These are phyloP conservation scores for Candida sp. DNA, from an alignment of 1,139 yeast genomes.

Conservation along the genomic window DNA sequence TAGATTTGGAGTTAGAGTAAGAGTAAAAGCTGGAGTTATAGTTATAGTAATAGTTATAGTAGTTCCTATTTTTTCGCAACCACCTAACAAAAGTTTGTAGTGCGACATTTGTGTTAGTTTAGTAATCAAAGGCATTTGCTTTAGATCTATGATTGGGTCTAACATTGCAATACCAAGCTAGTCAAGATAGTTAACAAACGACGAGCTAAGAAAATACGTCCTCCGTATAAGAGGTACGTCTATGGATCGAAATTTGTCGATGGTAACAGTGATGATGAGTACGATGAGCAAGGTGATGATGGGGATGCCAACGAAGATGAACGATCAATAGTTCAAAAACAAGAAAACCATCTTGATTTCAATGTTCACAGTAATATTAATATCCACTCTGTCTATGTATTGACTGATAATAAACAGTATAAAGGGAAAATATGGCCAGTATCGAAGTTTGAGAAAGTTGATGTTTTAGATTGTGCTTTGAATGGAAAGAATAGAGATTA, in stretches of 20 bases:
- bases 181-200: constrained; percentile 75
- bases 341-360: constrained; percentile 24
- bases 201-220: constrained; percentile 76
- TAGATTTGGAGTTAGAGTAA: no score
- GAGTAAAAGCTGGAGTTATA: no score
- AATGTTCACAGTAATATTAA: constrained; percentile 22
- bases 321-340: background rate
- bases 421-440: constrained; percentile 38
- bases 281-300: constrained; percentile 25
- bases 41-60: no score
- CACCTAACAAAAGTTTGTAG: background rate
- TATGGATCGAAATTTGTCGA: constrained; percentile 51
- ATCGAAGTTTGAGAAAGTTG: constrained; percentile 45
- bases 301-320: constrained; percentile 6
- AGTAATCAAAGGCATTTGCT: background rate
- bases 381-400: constrained; percentile 34
- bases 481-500: constrained; percentile 15
- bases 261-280: constrained; percentile 32
- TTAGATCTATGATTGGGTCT: constrained; percentile 1
- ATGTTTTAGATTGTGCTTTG: constrained; percentile 36
- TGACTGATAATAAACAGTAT: constrained; percentile 19
- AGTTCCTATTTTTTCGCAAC: no score
- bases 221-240: constrained; percentile 75
- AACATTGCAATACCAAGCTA: background rate
- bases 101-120: background rate